Percentiles rank a stretch among this genome's conserved stretches.
phyloP scores from a whole-genome alignment of 371 early-diverging fungal genomes.

The Mucor racemosus region DNA sequence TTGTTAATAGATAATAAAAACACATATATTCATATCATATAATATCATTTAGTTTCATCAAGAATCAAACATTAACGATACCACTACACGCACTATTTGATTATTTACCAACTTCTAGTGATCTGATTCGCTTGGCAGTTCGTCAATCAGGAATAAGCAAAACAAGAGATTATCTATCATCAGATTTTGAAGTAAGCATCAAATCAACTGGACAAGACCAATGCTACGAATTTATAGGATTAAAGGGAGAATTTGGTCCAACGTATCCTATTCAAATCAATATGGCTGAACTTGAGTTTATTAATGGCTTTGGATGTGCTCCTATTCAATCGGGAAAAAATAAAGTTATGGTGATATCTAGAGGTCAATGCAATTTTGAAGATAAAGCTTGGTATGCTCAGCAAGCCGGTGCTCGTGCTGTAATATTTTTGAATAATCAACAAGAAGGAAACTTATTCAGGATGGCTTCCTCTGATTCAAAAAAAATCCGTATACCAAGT shows the following conservation, averaged over 20 bases:
- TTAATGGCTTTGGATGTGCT: constrained; percentile 36
- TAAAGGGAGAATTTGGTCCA: constrained; percentile 14
- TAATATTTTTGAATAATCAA: constrained; percentile 41
- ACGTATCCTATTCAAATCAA: neutral
- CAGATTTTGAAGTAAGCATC: constrained; percentile 13
- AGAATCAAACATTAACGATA: constrained; percentile 7
- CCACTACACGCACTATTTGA: constrained; percentile 1
- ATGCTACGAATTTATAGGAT: constrained; percentile 15
- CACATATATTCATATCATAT: neutral
- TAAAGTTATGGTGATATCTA: constrained; percentile 46
- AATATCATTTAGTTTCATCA: constrained; percentile 1
- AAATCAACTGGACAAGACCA: constrained; percentile 1
- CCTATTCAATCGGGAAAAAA: constrained; percentile 27
- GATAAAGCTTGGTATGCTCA: constrained; percentile 54
- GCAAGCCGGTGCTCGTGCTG: constrained; percentile 51
- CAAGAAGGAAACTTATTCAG: neutral
- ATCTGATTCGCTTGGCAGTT: constrained; percentile 4
- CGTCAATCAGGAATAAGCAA: constrained; percentile 5
- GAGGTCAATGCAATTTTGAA: constrained; percentile 57
- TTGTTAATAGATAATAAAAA: neutral
- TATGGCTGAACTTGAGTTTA: neutral
- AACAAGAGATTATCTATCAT: constrained; percentile 2
- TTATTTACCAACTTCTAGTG: constrained; percentile 1
- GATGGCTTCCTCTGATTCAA: neutral
- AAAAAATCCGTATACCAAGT: constrained; percentile 11